These are phyloP conservation scores for Zygoascus hellenicus DNA, from an alignment of 1,139 yeast species.

Conservation along the genomic window DNA sequence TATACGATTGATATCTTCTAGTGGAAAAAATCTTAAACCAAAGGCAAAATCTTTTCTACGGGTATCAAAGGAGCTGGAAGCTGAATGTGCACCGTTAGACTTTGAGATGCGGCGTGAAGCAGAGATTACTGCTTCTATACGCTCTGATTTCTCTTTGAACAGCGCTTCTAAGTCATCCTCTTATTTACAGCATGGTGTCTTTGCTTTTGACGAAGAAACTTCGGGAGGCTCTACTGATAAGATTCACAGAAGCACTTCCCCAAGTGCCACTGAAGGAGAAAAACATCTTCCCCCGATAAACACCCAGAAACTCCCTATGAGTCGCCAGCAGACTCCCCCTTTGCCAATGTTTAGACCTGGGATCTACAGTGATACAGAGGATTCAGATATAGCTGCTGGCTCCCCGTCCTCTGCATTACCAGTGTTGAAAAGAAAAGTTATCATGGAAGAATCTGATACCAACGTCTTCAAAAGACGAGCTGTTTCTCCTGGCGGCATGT, in stretches of 20 bases:
- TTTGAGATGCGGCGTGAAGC: constrained; percentile 33
- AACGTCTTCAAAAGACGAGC: constrained; percentile 29
- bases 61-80: constrained; percentile 30
- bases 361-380: constrained; percentile 20
- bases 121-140: constrained; percentile 29
- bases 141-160: constrained; percentile 11
- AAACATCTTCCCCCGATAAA: constrained; percentile 5
- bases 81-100: constrained; percentile 32
- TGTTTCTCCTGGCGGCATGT: constrained; percentile 25
- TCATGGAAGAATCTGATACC: constrained; percentile 22
- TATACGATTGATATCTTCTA: constrained; percentile 19
- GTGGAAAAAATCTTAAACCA: constrained; percentile 27
- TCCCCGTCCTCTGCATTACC: constrained; percentile 14
- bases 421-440: constrained; percentile 22
- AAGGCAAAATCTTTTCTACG: constrained; percentile 30
- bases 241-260: not conserved
- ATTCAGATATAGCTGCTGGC: constrained; percentile 16
- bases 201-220: constrained; percentile 1
- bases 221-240: too few relatives aligned
- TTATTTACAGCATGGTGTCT: constrained; percentile 4
- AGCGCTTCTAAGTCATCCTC: constrained; percentile 2
- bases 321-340: not conserved
- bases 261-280: constrained; percentile 9
- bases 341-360: not conserved
- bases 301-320: not conserved